A percentile compares a stretch with the other conserved stretches of the same genome.
Conservation (phyloP, 257 asterid species). For the Ballota nigra region DNA sequence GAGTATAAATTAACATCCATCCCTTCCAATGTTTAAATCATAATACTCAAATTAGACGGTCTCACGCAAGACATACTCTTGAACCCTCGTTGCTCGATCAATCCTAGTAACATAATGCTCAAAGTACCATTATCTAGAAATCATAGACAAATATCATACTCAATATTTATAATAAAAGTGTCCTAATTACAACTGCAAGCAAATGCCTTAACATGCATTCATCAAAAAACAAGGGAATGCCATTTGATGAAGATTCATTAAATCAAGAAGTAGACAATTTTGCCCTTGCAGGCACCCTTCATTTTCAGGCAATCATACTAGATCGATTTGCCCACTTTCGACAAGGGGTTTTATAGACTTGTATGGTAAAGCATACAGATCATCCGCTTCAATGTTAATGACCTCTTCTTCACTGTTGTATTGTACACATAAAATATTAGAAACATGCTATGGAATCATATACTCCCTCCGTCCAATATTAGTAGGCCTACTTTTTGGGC, state of each 20-base stretch:
- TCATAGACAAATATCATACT: background rate
- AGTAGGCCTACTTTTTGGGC: no score
- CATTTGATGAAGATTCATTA: background rate
- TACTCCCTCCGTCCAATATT: no score
- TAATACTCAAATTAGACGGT: no score
- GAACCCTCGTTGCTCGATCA: background rate
- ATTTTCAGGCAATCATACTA: conserved; percentile 45
- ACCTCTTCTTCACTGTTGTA: conserved; percentile 68
- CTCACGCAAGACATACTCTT: no score
- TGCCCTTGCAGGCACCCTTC: conserved; percentile 4
- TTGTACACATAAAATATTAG: conserved; percentile 14
- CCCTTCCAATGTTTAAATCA: no score
- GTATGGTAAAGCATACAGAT: conserved; percentile 76
- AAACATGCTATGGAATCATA: background rate
- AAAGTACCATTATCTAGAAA: background rate
- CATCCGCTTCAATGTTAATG: conserved; percentile 75
- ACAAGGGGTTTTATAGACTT: conserved; percentile 82
- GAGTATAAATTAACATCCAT: no score
- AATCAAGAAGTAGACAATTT: background rate
- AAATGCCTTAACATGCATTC: background rate
- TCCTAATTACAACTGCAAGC: background rate
- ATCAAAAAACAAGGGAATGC: background rate
- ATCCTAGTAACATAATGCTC: background rate
- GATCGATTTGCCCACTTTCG: conserved; percentile 77
- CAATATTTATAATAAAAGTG: background rate